These are phyloP conservation scores for Nakazawaea ernobii DNA, from an alignment of 805 yeast genomes.

Conservation along the genomic window DNA sequence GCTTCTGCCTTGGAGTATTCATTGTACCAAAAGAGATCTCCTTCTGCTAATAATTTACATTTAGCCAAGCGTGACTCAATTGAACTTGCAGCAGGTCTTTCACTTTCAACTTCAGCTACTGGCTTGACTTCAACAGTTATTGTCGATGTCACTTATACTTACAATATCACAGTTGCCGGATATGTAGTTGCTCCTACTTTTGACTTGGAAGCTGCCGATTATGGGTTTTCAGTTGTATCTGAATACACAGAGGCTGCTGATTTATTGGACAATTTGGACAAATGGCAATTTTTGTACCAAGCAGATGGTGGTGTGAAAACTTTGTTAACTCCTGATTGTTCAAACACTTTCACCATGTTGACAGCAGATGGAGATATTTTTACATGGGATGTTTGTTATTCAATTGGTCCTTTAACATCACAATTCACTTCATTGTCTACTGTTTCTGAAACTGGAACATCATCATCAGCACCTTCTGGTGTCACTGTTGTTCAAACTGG, in stretches of 20 bases:
- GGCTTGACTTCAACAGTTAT: conserved; percentile 9
- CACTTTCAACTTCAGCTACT: conserved; percentile 3
- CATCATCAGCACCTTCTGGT: background rate
- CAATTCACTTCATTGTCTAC: conserved; percentile 1
- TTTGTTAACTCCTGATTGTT: conserved; percentile 11
- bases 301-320: conserved; percentile 2
- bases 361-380: background rate
- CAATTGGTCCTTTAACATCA: background rate
- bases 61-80: background rate
- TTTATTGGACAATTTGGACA: conserved; percentile 3
- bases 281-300: conserved; percentile 5
- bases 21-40: conserved; percentile 2
- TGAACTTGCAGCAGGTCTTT: background rate
- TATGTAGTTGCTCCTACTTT: conserved; percentile 2
- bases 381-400: conserved; percentile 8
- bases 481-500: background rate
- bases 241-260: conserved; percentile 2
- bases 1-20: conserved; percentile 5
- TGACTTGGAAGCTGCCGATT: conserved; percentile 7
- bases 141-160: conserved; percentile 1
- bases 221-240: conserved; percentile 6
- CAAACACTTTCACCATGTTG: conserved; percentile 6
- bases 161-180: conserved; percentile 8
- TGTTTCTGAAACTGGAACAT: background rate
- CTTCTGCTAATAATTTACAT: background rate